Evolutionary conservation across 202 grass and related monocot species (phyloP).

Genomic region (Musa balbisiana): DNA sequence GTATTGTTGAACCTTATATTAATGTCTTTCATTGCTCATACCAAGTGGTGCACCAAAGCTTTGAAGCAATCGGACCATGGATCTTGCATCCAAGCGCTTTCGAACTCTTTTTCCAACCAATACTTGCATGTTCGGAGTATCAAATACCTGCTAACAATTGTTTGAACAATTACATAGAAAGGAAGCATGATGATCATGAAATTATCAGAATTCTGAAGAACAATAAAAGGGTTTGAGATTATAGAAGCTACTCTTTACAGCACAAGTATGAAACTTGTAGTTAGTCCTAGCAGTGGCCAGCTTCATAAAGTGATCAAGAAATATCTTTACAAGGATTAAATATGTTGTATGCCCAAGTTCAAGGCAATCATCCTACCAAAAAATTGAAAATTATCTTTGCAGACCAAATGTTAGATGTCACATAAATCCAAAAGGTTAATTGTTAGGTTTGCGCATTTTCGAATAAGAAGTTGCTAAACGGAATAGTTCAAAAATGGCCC

Average conservation of each 20-base stretch:
- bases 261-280: too few species aligned
- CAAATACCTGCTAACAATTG: constrained; percentile 50
- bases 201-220: too few species aligned
- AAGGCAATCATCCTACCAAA: neutral
- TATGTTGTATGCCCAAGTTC: too few species aligned
- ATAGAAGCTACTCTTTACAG: neutral
- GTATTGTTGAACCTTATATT: constrained; percentile 5
- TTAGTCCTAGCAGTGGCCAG: too few species aligned
- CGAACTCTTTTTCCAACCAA: constrained; percentile 58
- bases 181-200: neutral
- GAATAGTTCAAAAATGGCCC: too few species aligned
- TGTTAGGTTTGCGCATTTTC: too few species aligned
- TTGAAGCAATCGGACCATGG: constrained; percentile 71
- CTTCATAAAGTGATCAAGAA: constrained; percentile 5
- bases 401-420: too few species aligned
- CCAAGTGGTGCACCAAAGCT: constrained; percentile 66
- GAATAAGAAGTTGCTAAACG: too few species aligned
- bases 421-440: too few species aligned
- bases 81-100: constrained; percentile 83
- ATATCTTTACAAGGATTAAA: neutral
- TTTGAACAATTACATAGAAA: neutral
- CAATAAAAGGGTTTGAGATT: neutral
- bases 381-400: too few species aligned
- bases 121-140: constrained; percentile 62
- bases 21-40: constrained; percentile 32